Evolutionary conservation across 1,139 yeast species (phyloP), one percentile per base, ranked within the genome.

Genomic region (Entelexis sorbosivorans): DNA sequence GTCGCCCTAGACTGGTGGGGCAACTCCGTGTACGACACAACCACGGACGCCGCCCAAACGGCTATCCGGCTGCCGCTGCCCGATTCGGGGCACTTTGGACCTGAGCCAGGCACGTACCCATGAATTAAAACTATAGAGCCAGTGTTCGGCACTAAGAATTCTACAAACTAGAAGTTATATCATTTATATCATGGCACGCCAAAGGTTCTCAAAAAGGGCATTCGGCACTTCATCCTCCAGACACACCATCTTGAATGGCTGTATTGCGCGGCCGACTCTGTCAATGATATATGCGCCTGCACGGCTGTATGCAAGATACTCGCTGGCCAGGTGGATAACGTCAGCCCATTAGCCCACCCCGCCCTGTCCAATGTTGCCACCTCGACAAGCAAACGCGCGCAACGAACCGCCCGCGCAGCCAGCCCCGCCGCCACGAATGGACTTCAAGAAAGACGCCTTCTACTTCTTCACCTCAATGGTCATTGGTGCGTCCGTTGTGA

Each of bases 1-100:
- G 57, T 52, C 5, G 60, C 63, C 13, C 56, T 74, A 17, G 58
- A 59, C 31, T 76, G 81, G 80, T 74, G 80, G 78, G 80, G 81
- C 19, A 74, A 73, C 58, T 54, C 55, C 14, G 73, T 77, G 17
- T 50, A 66, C 3, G 63, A 66, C 3, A 63, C 60, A 46, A 61
- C 54, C 2, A 80, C 81, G 35, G 81, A 77, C 59, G 80, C 77
- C 22, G 66, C 34, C 13, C 47, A 44, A n/a, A 33, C 49, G 5
- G 59, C 57, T 3, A 38, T 50, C 5, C 44, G 48, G 17, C 40
- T 44, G 17, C 17, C 39, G 11, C 28, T 51, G n/a, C 40, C 40
- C 3, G 43, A 20, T 5, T 33, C 66, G 38, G 77, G 76, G 0
- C 73, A 72, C 59, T 74, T 74, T 58, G 77, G 78, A n/a, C 71